Percentiles rank a stretch among this genome's conserved stretches.
phyloP scores from a whole-genome alignment of 1,284 basidiomycete genomes.

The Fistulinella staudtii region DNA sequence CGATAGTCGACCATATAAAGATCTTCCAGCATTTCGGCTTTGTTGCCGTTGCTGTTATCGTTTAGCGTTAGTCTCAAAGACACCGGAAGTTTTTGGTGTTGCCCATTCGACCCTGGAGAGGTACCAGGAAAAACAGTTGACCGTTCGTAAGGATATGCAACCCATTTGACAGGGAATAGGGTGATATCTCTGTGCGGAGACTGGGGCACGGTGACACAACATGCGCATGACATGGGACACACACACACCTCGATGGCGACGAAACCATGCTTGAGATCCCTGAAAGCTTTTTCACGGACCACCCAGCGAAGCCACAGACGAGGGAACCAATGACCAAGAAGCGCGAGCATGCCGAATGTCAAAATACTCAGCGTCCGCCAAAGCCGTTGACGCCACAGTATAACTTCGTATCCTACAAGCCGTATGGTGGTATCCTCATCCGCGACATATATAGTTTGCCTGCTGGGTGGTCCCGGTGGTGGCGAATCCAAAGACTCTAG shows the following conservation, averaged over 20 bases:
- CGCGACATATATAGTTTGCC: conserved; percentile 84
- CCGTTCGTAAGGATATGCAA: conserved; percentile 74
- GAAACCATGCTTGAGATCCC: conserved; percentile 64
- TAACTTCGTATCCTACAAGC: conserved; percentile 84
- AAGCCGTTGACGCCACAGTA: conserved; percentile 57
- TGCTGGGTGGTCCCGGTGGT: conserved; percentile 70
- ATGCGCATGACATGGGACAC: background rate
- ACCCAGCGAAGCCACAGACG: conserved; percentile 85
- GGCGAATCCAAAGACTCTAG: conserved; percentile 60
- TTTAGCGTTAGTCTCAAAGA: conserved; percentile 22
- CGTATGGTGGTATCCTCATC: conserved; percentile 92
- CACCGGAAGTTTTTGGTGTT: conserved; percentile 21
- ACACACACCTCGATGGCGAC: conserved; percentile 85
- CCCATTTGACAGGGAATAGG: conserved; percentile 63
- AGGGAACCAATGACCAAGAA: conserved; percentile 94
- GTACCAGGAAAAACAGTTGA: conserved; percentile 68
- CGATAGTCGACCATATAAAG: conserved; percentile 76
- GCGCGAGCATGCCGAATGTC: conserved; percentile 72
- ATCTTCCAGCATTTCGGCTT: conserved; percentile 39
- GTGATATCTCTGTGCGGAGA: conserved; percentile 80
- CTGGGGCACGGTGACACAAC: conserved; percentile 37
- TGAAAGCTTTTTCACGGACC: conserved; percentile 82
- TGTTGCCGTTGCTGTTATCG: conserved; percentile 28
- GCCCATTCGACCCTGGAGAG: conserved; percentile 20
- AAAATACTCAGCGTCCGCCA: conserved; percentile 76